Conservation (phyloP, 192 early-diverging fungal species). For the Phlyctochytrium arcticum region DNA sequence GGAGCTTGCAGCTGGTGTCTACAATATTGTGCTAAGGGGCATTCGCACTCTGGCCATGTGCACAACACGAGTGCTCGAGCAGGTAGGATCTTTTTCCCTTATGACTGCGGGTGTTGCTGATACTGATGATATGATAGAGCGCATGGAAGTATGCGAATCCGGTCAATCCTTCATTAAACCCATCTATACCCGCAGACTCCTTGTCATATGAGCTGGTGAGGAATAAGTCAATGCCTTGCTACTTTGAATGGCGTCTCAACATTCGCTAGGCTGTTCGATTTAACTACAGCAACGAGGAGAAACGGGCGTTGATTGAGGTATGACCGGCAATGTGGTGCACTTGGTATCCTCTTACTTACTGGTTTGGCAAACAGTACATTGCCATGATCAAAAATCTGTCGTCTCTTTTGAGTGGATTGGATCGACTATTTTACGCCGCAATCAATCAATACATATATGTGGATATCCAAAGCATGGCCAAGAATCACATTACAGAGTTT, state of each 20-base stretch:
- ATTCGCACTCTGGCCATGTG: slow-evolving; percentile 22
- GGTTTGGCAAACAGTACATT: slow-evolving; percentile 34
- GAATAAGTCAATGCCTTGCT: neutral
- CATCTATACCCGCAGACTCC: neutral
- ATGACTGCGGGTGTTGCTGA: neutral
- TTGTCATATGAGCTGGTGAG: slow-evolving; percentile 32
- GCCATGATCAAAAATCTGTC: slow-evolving; percentile 46
- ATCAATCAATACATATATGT: slow-evolving; percentile 36
- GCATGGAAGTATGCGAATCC: slow-evolving; percentile 50
- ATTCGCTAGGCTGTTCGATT: slow-evolving; percentile 35
- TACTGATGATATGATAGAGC: slow-evolving; percentile 13
- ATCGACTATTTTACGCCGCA: slow-evolving; percentile 11
- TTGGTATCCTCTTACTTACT: neutral
- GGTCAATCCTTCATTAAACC: too few relatives aligned
- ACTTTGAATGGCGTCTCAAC: neutral
- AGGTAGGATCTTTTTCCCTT: slow-evolving; percentile 13
- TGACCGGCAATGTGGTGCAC: neutral
- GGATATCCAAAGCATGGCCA: slow-evolving; percentile 33
- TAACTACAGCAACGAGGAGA: slow-evolving; percentile 45
- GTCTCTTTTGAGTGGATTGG: slow-evolving; percentile 14
- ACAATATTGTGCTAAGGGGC: slow-evolving; percentile 24
- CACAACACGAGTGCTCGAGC: slow-evolving; percentile 37
- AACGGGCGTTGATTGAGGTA: slow-evolving; percentile 42
- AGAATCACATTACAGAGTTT: slow-evolving; percentile 27
- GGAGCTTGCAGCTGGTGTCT: neutral